Evolutionary conservation across 2,329 filamentous ascomycete genomes (phyloP).

Genomic region (Pseudogymnoascus pannorum): DNA sequence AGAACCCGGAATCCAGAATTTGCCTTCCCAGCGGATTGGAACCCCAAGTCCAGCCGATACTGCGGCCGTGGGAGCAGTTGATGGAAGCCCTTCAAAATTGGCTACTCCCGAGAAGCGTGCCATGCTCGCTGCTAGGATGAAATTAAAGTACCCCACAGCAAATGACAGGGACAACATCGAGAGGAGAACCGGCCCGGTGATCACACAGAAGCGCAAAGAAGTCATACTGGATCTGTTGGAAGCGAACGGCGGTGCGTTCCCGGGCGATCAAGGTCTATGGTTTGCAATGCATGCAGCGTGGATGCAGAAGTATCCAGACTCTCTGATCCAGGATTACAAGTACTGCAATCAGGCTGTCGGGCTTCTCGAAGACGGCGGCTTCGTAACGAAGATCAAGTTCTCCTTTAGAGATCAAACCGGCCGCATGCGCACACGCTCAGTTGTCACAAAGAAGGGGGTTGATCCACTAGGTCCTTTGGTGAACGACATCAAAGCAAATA

Average conservation of each 20-base stretch:
- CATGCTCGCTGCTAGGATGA: constrained; percentile 1
- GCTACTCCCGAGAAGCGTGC: constrained; percentile 1
- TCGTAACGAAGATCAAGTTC: constrained; percentile 15
- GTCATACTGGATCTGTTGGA: constrained; percentile 13
- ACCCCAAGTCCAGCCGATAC: not conserved
- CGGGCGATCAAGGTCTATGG: constrained; percentile 26
- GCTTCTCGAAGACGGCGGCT: constrained; percentile 18
- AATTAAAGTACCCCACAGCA: not conserved
- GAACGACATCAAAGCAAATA: constrained; percentile 17
- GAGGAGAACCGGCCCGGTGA: constrained; percentile 5
- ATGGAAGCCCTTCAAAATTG: not conserved
- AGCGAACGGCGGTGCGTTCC: constrained; percentile 23
- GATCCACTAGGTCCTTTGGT: constrained; percentile 12
- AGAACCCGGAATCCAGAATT: not conserved
- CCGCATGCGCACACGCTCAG: constrained; percentile 13
- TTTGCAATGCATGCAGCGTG: constrained; percentile 23
- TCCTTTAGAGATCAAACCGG: constrained; percentile 14
- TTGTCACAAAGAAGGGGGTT: constrained; percentile 17
- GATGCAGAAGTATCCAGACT: constrained; percentile 19
- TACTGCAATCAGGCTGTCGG: constrained; percentile 21
- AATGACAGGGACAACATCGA: constrained; percentile 2
- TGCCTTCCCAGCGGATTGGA: not conserved
- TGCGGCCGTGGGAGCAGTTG: not conserved
- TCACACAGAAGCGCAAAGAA: constrained; percentile 12
- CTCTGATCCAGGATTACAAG: constrained; percentile 22